Evolutionary conservation across 2,329 filamentous ascomycete species (phyloP), one percentile per base, ranked within the genome.

Genomic region (Stagonosporopsis cucurbitacearum): DNA sequence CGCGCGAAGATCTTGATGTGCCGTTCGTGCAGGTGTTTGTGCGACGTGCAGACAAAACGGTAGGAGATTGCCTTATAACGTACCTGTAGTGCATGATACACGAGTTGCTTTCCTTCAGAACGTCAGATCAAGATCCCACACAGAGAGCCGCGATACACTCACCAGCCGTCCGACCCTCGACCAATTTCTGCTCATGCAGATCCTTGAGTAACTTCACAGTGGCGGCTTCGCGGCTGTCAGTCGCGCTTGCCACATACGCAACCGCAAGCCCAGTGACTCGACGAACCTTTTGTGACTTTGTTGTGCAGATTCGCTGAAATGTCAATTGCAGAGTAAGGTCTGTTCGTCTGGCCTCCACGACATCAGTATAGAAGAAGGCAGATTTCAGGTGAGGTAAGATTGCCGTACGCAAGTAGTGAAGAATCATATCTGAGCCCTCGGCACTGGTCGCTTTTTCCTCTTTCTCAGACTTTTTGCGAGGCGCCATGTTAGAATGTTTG

Each of bases 151-250:
- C 2, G 4, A 5, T 15, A 48, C 19, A 50, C 71, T 59, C 64
- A 83, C 82, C 83, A 35, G 84, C 79, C 35, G 78, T 74, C 45
- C 82, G 82, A 45, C 82, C 84, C 64, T 84, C 84, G 37, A 89
- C 84, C 62, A 84, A 74, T 11, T 82, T 82, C 37, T 79, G 80
- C 62, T 88, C 84, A 57, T 86, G 82, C 69, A 89, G 76, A 56
- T 88, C 86, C 64, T 86, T 87, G 30, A 89, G 75, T 28, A 84
- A 68, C 71, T 88, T 89, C 25, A 81, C 80, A 22, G 86, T 81
- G 39, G 84, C 79, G 12, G 84, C 84, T 82, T 67, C 59, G 7
- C 58, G 7, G 13, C 17, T n/a, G 36, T 70, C 45, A 72, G 60
- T 36, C 17, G 17, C 15, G 22, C 19, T n/a, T 49, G 32, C 28